Evolutionary conservation across 164 flowering plant genomes (phyloP).

Genomic region (Vitis cinerea): DNA sequence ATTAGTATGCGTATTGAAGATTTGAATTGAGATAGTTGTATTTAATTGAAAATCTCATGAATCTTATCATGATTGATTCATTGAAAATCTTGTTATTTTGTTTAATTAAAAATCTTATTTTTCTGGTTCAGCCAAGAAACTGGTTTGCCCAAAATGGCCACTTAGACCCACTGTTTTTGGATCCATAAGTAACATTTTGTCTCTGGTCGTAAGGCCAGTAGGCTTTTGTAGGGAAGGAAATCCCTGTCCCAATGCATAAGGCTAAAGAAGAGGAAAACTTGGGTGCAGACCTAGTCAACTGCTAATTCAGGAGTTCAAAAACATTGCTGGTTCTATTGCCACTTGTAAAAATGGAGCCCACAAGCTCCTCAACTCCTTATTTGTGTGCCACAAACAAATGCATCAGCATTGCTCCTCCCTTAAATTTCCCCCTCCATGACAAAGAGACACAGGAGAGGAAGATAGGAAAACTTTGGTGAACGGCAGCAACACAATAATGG

Average conservation of each 20-base stretch:
- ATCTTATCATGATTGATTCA: too few species aligned
- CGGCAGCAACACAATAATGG: slow-evolving; percentile 16
- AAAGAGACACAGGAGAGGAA: background rate
- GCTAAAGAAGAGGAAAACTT: slow-evolving; percentile 13
- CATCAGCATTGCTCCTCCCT: slow-evolving; percentile 8
- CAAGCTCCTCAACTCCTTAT: background rate
- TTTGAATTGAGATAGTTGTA: too few species aligned
- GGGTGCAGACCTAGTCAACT: slow-evolving; percentile 11
- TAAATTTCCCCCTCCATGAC: slow-evolving; percentile 7
- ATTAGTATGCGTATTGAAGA: too few species aligned
- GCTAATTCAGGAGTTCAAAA: slow-evolving; percentile 3
- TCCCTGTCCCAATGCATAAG: slow-evolving; percentile 3
- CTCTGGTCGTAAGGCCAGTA: too few species aligned
- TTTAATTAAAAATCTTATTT: too few species aligned
- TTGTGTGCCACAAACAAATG: slow-evolving; percentile 8
- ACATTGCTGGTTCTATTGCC: background rate
- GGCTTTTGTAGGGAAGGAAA: too few species aligned
- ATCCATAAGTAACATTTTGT: too few species aligned
- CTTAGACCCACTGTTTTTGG: too few species aligned
- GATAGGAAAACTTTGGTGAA: background rate
- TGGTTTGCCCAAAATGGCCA: too few species aligned
- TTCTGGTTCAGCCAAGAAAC: too few species aligned
- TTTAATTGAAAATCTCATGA: too few species aligned
- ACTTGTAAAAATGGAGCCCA: slow-evolving; percentile 14
- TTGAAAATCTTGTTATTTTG: too few species aligned